Conservation (phyloP, 2,329 filamentous ascomycete genomes). For the Exutisphaerella laricina region DNA sequence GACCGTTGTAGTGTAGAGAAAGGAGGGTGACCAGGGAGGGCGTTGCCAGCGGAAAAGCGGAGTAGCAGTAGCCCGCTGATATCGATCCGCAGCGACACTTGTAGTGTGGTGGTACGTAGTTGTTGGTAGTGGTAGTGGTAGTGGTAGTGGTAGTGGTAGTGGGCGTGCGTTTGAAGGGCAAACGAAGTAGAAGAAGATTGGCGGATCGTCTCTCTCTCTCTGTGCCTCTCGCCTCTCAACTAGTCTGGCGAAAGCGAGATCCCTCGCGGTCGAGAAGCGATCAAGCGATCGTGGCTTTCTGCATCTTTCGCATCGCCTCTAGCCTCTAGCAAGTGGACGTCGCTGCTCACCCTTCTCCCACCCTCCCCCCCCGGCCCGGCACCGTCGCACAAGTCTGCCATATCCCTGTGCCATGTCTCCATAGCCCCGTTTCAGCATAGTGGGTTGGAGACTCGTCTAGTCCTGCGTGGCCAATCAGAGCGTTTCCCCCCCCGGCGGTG, state of each 20-base stretch:
- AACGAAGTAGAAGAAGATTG: not conserved
- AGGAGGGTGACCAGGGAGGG: slow-evolving; percentile 1
- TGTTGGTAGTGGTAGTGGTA: too few species aligned
- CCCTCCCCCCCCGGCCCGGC: not conserved
- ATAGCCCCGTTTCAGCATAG: slow-evolving; percentile 3
- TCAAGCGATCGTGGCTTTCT: slow-evolving; percentile 2
- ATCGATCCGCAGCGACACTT: not conserved
- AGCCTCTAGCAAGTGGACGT: not conserved
- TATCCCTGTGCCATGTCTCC: not conserved
- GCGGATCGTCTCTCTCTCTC: not conserved
- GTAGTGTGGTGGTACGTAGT: not conserved
- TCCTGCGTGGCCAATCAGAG: too few species aligned
- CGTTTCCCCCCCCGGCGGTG: too few species aligned
- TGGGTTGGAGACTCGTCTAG: not conserved
- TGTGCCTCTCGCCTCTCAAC: not conserved
- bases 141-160: too few species aligned
- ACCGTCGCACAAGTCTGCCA: not conserved
- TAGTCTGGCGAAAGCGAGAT: not conserved
- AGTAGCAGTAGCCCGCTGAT: not conserved
- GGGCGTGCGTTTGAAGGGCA: not conserved
- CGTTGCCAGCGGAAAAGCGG: not conserved
- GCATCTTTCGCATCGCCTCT: not conserved
- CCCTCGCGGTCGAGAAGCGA: not conserved
- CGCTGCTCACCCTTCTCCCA: too few species aligned
- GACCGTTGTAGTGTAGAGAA: not conserved